These are phyloP conservation scores for Cryptomeria japonica DNA, from an alignment of 75 land plant species.

Conservation along the genomic window DNA sequence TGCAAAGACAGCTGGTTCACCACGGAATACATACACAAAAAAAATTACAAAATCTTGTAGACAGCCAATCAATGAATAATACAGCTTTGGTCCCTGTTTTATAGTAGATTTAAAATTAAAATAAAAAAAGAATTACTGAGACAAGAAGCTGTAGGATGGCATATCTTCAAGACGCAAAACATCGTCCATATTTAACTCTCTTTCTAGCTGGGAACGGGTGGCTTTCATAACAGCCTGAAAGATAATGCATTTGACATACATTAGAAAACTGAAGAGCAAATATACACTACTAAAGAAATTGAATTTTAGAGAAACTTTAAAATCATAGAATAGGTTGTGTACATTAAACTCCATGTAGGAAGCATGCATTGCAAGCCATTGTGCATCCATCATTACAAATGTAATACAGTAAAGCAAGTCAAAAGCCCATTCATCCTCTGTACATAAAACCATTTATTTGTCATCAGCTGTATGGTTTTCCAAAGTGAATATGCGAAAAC, in stretches of 20 bases:
- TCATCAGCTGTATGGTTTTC: not conserved
- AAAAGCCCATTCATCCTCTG: constrained; percentile 90
- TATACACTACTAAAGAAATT: not conserved
- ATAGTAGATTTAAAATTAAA: not conserved
- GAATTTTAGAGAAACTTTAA: not conserved
- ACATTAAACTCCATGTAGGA: constrained; percentile 99
- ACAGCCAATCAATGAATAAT: not conserved
- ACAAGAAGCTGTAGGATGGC: constrained; percentile 18
- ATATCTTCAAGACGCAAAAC: constrained; percentile 77
- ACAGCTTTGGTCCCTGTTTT: not conserved
- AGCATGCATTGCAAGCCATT: constrained; percentile 92
- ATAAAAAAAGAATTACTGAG: not conserved
- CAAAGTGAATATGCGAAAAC: not conserved
- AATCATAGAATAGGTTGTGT: not conserved
- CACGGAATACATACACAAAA: not conserved
- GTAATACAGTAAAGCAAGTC: constrained; percentile 94
- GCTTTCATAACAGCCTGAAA: constrained; percentile 85
- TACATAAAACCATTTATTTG: not conserved
- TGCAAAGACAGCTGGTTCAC: not conserved
- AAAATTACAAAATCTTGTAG: not conserved
- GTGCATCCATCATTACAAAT: constrained; percentile 90
- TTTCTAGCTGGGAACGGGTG: constrained; percentile 82
- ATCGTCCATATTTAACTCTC: constrained; percentile 77
- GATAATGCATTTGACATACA: not conserved
- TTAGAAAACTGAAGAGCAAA: not conserved